Conservation (phyloP, 345 rosid species). For the Camelina hispida region DNA sequence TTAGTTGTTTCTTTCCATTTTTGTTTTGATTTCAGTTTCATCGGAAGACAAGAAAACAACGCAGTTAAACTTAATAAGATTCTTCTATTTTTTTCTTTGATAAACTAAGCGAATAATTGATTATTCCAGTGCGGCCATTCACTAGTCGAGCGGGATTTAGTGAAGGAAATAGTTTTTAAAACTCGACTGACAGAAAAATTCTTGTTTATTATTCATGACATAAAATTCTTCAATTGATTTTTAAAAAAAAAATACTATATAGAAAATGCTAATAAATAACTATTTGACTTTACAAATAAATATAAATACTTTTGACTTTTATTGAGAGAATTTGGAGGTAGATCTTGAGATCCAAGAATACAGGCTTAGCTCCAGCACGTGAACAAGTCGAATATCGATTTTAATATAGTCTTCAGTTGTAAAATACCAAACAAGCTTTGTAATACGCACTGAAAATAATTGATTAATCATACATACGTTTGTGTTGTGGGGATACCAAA, state of each 20-base stretch:
- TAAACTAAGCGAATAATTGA: not conserved
- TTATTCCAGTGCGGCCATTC: conserved; percentile 7
- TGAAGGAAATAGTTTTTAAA: conserved; percentile 6
- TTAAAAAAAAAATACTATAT: not conserved
- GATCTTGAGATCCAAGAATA: conserved; percentile 45
- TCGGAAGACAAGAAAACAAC: not conserved
- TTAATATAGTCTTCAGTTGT: conserved; percentile 6
- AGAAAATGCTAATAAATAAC: conserved; percentile 15
- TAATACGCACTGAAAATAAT: not conserved
- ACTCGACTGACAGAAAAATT: not conserved
- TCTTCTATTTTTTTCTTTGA: too few species aligned
- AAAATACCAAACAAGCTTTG: conserved; percentile 20
- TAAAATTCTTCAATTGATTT: not conserved
- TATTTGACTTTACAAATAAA: conserved; percentile 34
- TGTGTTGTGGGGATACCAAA: not conserved
- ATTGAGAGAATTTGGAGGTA: conserved; percentile 18
- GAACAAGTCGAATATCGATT: conserved; percentile 38
- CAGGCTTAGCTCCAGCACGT: conserved; percentile 41
- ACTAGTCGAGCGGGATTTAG: conserved; percentile 22
- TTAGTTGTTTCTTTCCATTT: not conserved
- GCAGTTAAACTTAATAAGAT: not conserved
- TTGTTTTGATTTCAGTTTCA: not conserved
- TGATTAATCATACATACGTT: not conserved
- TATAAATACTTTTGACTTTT: conserved; percentile 27
- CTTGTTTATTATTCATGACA: not conserved